Conservation (phyloP, 2,329 filamentous ascomycete genomes). For the Pseudovirgaria hyperparasitica region DNA sequence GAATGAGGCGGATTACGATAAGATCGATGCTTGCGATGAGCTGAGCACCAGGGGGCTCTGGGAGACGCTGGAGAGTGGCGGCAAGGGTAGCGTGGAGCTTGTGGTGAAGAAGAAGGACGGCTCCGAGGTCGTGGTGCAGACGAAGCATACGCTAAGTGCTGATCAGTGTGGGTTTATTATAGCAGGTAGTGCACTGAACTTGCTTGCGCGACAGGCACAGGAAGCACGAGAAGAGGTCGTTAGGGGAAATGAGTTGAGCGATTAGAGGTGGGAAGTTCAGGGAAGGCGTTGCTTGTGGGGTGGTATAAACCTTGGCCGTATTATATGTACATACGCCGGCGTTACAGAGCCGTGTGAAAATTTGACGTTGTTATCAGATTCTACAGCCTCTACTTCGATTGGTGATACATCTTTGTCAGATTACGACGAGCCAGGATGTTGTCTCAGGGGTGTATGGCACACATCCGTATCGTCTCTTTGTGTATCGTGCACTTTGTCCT, state of each 20-base stretch:
- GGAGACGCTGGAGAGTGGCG: constrained; percentile 65
- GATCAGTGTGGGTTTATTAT: constrained; percentile 90
- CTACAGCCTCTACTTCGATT: too few relatives aligned
- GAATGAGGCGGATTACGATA: constrained; percentile 78
- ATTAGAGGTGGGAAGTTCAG: too few relatives aligned
- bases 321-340: too few relatives aligned
- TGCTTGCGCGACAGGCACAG: constrained; percentile 55
- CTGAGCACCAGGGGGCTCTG: constrained; percentile 73
- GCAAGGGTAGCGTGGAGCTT: constrained; percentile 66
- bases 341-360: too few relatives aligned
- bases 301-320: too few relatives aligned
- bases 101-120: constrained; percentile 37
- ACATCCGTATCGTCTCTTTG: too few relatives aligned
- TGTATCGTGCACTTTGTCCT: too few relatives aligned
- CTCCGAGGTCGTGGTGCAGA: constrained; percentile 55
- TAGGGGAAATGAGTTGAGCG: constrained; percentile 22
- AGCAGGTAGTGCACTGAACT: constrained; percentile 84
- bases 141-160: constrained; percentile 77
- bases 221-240: constrained; percentile 23
- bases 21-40: constrained; percentile 68
- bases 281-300: too few relatives aligned
- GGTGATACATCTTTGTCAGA: too few relatives aligned
- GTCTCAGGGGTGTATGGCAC: too few relatives aligned
- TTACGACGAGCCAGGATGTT: too few relatives aligned
- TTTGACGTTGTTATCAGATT: too few relatives aligned